phyloP scores from a whole-genome alignment of 768 basidiomycete species.

The Crepidotus variabilis region DNA sequence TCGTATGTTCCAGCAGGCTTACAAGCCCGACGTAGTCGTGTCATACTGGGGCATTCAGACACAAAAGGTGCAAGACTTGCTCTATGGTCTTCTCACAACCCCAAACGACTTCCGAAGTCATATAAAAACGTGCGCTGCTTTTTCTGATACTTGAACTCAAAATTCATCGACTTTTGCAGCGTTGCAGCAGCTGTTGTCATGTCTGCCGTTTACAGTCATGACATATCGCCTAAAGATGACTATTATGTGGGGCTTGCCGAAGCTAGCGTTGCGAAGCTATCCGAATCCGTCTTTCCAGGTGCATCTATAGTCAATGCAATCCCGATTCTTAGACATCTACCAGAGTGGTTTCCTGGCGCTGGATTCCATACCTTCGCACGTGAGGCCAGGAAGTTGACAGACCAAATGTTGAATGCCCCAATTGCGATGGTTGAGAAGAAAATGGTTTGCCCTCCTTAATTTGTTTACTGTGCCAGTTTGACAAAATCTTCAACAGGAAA shows the following conservation, averaged over 20 bases:
- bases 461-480: not conserved
- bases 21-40: constrained; percentile 15
- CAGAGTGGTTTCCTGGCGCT: constrained; percentile 29
- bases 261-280: constrained; percentile 9
- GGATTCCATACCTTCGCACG: constrained; percentile 18
- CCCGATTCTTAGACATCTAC: constrained; percentile 22
- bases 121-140: constrained; percentile 4
- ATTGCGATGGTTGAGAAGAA: constrained; percentile 16
- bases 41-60: constrained; percentile 20
- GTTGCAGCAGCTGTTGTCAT: constrained; percentile 1
- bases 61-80: constrained; percentile 18
- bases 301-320: constrained; percentile 20
- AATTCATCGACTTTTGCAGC: not conserved
- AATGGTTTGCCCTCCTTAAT: constrained; percentile 12
- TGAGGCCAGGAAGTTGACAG: constrained; percentile 9
- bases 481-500: constrained; percentile 6
- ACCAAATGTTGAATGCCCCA: constrained; percentile 16
- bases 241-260: not conserved
- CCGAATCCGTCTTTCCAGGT: constrained; percentile 17
- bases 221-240: not conserved
- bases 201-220: not conserved
- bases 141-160: not conserved
- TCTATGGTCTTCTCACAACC: constrained; percentile 8
- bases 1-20: constrained; percentile 23
- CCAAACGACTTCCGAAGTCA: constrained; percentile 10